Base-by-base conservation (phyloP, 441 rosid species). In the Kokia cookei region DNA sequence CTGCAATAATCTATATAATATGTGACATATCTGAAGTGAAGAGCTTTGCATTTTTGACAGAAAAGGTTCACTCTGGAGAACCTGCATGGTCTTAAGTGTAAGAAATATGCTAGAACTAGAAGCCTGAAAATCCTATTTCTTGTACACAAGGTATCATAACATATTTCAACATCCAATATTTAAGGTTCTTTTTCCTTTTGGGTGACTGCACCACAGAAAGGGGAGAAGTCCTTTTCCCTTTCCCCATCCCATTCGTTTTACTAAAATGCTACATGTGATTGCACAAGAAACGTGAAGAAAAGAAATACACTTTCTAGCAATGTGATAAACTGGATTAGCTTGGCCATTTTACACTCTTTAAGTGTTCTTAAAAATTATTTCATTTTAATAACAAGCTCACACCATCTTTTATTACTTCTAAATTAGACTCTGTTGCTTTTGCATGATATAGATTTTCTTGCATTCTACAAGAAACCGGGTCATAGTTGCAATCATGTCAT, bases 21-120 rank as follows among this genome's bases (percentile, higher is more conserved):
- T 76, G 58, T 76, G 87, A 72, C 91, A 87, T 59, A 92, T 82
- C 80, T 91, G 91, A 45, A 91, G 70, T 11, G 97, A 84, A 79
- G 83, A 87, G 71, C 82, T 80, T 75, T 81, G 87, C 72, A 94
- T 85, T 84, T 85, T 89, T 75, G 69, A 76, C 72, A 89, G 67
- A 67, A 89, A 73, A 60, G 82, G 78, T 75, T 90, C 93, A 69
- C 88, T 85, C 55, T 78, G 87, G 71, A 71, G 77, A 78, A 91
- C 93, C 98, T 94, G 86, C 48, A 69, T 32, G 15, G 24, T 69
- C 32, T 32, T n/a, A 51, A 43, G 48, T 7, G 68, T 45, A 74
- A 63, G 50, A 48, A 69, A 14, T 69, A 65, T 65, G 51, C 76
- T 9, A 14, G 47, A 40, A 22, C 8, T 4, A 58, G 59, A 27